phyloP scores from a whole-genome alignment of 352 stramenopile species.

The Phytophthora syringae region DNA sequence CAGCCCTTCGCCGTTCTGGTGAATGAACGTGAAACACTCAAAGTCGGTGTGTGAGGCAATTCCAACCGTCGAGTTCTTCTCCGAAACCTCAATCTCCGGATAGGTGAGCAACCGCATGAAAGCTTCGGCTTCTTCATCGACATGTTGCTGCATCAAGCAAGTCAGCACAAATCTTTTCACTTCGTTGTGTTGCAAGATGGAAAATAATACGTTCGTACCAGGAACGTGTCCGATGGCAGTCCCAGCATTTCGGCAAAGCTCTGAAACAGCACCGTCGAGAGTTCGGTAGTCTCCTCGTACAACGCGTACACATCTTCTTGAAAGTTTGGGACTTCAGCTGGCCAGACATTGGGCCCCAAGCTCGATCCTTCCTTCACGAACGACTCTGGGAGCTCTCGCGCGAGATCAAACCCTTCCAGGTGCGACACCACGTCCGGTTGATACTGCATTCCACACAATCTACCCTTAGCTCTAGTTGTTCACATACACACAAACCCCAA shows the following conservation, averaged over 20 bases:
- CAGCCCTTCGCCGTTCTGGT: conserved; percentile 79
- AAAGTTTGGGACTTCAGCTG: conserved; percentile 63
- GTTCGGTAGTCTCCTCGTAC: conserved; percentile 74
- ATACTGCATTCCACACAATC: conserved; percentile 46
- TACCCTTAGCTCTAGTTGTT: too few relatives aligned
- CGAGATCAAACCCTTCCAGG: conserved; percentile 81
- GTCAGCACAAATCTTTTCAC: conserved; percentile 7
- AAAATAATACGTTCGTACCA: conserved; percentile 35
- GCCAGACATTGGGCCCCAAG: conserved; percentile 82
- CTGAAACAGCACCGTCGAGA: conserved; percentile 71
- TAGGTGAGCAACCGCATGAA: conserved; percentile 86
- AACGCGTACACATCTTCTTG: conserved; percentile 71
- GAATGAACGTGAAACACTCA: conserved; percentile 88
- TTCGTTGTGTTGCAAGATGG: not conserved
- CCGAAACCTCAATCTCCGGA: conserved; percentile 48
- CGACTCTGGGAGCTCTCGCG: conserved; percentile 55
- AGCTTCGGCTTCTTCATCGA: conserved; percentile 68
- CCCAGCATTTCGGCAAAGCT: conserved; percentile 86
- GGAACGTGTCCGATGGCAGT: conserved; percentile 63
- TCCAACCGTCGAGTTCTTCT: conserved; percentile 73
- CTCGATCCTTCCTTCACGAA: conserved; percentile 71
- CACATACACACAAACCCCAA: not conserved
- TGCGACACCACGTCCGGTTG: conserved; percentile 79
- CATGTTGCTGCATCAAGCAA: conserved; percentile 57
- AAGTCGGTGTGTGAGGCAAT: conserved; percentile 88